Percentiles rank a stretch among this genome's conserved stretches.
These are phyloP conservation scores for Thalassiosira profunda DNA, from an alignment of 108 stramenopile genomes.

Conservation along the genomic window DNA sequence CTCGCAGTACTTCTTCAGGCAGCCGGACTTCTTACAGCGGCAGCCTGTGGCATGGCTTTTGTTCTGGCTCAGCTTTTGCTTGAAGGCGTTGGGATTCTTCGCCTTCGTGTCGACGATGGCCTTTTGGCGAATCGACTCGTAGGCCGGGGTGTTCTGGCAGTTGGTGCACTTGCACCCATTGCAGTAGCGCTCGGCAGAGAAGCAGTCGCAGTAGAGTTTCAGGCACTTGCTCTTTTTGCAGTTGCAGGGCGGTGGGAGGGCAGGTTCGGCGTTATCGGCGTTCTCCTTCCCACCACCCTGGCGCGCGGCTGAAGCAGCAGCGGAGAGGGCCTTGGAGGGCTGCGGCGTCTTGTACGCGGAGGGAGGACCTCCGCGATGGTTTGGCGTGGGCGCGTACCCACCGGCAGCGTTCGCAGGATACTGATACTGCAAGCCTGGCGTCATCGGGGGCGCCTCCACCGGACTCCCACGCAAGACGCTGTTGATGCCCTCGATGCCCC, in stretches of 20 bases:
- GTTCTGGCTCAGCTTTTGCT: conserved; percentile 56
- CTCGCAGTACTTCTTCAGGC: conserved; percentile 99
- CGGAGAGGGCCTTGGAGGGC: too few relatives aligned
- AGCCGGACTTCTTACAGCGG: conserved; percentile 92
- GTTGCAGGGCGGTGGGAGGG: conserved; percentile 59
- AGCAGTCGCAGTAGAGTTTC: conserved; percentile 98
- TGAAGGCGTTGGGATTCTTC: conserved; percentile 90
- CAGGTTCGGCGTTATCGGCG: neutral
- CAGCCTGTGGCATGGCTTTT: conserved; percentile 91
- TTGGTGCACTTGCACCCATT: conserved; percentile 92
- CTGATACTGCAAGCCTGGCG: too few relatives aligned
- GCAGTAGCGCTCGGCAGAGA: conserved; percentile 87
- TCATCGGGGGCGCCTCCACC: conserved; percentile 7
- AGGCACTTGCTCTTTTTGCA: conserved; percentile 95
- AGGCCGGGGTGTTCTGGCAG: conserved; percentile 80
- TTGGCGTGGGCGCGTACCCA: neutral
- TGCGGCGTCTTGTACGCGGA: neutral
- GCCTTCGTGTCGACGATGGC: conserved; percentile 88
- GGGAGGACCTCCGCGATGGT: neutral
- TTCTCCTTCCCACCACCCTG: conserved; percentile 34
- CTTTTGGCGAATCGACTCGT: conserved; percentile 80
- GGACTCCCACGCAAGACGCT: conserved; percentile 47
- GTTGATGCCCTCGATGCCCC: conserved; percentile 36
- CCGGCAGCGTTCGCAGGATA: neutral
- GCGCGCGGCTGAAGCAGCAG: conserved; percentile 6